Conservation (phyloP, 208 protist genomes). For the Leishmania tarentolae region DNA sequence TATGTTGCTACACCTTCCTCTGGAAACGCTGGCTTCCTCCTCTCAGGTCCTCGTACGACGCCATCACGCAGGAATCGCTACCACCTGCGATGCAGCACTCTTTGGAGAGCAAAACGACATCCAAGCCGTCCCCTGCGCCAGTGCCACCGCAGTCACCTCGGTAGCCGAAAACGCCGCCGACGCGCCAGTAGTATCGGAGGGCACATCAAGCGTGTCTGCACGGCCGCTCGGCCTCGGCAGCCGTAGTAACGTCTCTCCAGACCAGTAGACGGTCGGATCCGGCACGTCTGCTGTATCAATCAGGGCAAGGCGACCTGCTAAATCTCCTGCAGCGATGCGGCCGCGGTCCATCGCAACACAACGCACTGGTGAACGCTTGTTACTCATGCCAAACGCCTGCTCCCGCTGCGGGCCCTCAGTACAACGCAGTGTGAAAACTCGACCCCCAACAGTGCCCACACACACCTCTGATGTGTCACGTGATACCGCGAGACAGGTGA, state of each 20-base stretch:
- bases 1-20: neutral
- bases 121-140: slow-evolving; percentile 46
- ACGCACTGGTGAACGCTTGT: slow-evolving; percentile 41
- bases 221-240: slow-evolving; percentile 7
- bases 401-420: slow-evolving; percentile 39
- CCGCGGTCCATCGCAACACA: slow-evolving; percentile 29
- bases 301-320: slow-evolving; percentile 41
- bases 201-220: neutral
- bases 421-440: slow-evolving; percentile 65
- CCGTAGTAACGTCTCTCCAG: slow-evolving; percentile 35
- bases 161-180: slow-evolving; percentile 11
- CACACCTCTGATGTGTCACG: slow-evolving; percentile 33
- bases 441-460: slow-evolving; percentile 58
- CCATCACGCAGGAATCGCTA: slow-evolving; percentile 39
- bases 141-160: slow-evolving; percentile 41
- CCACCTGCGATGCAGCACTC: slow-evolving; percentile 37
- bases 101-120: slow-evolving; percentile 41
- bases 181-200: neutral
- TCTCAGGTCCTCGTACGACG: neutral
- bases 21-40: neutral
- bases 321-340: slow-evolving; percentile 54
- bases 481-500: slow-evolving; percentile 39
- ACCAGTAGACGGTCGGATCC: slow-evolving; percentile 53
- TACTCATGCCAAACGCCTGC: slow-evolving; percentile 61
- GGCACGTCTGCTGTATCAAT: slow-evolving; percentile 58